Evolutionary conservation across 805 yeast species (phyloP), one percentile per base, ranked within the genome.

Genomic region (Ogataea methylovora): DNA sequence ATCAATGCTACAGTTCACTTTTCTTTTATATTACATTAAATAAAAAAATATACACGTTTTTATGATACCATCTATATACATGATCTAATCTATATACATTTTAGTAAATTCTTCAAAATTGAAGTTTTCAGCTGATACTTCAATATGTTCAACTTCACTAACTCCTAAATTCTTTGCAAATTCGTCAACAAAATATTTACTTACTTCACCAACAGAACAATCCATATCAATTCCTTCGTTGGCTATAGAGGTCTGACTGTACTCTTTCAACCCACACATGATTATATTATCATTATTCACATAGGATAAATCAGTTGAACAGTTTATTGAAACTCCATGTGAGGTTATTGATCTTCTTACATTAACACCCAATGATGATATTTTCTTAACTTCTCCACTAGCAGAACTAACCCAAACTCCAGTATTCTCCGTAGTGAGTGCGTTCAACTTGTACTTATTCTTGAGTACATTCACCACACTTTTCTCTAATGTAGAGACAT

Each of bases 281-380:
- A 76, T 79, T 42, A 84, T 74, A 0, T 69, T 58, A 1, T 63
- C 49, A 21, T 67, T 64, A 39, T 85, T 80, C 46, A 90, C 68
- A 58, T 70, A 83, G 25, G 73, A 67, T 29, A 86, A 65, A 48
- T 87, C 87, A 1, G 95, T 86, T 22, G 51, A 41, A 3, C 84
- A 79, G 51, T 92, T 92, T 29, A 92, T 69, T 1, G 90, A 84
- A 12, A 90, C 66, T 0, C 99, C 98, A 60, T 88, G 95, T 1
- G 92, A 77, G 0, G 97, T 85, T 22, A 92, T 70, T 10, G 83
- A 77, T 38, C 96, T 63, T 41, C 86, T 79, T 6, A 90, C 79
- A 48, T 86, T 87, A 33, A 90, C 76, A 0, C 98, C 98, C 4
- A 94, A 73, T 17, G 96, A 83, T 1, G 95, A 88, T 22, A 92